Base-by-base conservation (phyloP, 257 asterid species). In the Capsicum pubescens region DNA sequence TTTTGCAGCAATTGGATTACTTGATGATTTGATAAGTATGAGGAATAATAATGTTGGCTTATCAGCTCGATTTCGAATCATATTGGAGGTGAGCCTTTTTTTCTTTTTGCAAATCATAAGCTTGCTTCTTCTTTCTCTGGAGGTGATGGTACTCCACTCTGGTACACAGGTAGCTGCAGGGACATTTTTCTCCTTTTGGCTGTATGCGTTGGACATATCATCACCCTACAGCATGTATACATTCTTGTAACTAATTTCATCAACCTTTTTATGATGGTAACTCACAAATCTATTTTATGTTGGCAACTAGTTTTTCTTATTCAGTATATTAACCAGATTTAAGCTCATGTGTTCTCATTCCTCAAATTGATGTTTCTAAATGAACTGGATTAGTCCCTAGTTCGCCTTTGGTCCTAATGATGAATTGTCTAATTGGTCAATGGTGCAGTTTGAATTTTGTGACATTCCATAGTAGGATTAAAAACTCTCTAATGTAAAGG, bases 171-270 rank as follows among this genome's bases (percentile, higher is more conserved):
- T 87, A 59, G 93, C 92, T 89, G 92, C 90, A 79, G 95, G 98
- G 76, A 78, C 59, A 42, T 90, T 91, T 86, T 95, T 93, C 93
- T 91, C 97, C 70, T 91, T 89, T 86, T 95, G 99, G 99, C 85
- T 91, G 85, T 88, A 84, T 85, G 84, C 91, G 52, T 84, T 96
- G 19, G 89, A 93, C 88, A 84, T 95, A 84, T 88, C 90, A 39
- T 89, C 92, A 63, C 92, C 92, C 54, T 89, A 89, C 89, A 85
- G 88, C 90, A 89, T 86, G 92, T 87, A 89, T 84, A 89, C 82
- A 54, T 87, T 94, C 98, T 92, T 89, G 88, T 88, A 92, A 92
- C 92, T 93, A 90, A 85, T 87, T 91, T 90, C 91, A 85, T 86
- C 93, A 89, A 89, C 93, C 85, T 91, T 91, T 90, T 87, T 86